Conservation (phyloP, 192 early-diverging fungal genomes). For the Podochytrium sp. region DNA sequence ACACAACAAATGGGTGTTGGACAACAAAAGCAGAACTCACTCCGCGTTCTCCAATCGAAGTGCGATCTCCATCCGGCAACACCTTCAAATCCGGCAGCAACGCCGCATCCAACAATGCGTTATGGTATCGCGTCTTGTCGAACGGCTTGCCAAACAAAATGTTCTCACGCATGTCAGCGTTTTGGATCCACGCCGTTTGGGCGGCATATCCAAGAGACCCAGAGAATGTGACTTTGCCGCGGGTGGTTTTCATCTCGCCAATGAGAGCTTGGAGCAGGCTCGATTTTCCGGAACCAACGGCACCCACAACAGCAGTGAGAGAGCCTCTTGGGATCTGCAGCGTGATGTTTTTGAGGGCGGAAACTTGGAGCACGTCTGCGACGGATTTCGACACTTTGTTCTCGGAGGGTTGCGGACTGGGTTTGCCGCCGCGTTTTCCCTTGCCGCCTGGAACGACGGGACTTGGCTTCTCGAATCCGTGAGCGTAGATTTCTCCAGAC, state of each 20-base stretch:
- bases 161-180: conserved; percentile 64
- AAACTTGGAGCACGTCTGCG: neutral
- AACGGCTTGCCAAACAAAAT: conserved; percentile 73
- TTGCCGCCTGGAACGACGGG: neutral
- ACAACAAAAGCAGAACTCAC: too few species aligned
- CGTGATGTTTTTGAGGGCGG: conserved; percentile 50
- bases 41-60: conserved; percentile 60
- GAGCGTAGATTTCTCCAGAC: conserved; percentile 27
- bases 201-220: conserved; percentile 78
- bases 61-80: conserved; percentile 69
- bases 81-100: conserved; percentile 71
- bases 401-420: neutral
- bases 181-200: conserved; percentile 90
- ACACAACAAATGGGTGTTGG: too few species aligned
- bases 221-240: conserved; percentile 61
- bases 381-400: neutral
- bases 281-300: conserved; percentile 84
- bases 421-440: neutral
- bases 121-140: conserved; percentile 63
- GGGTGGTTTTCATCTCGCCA: conserved; percentile 73
- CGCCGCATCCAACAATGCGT: conserved; percentile 70
- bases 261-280: conserved; percentile 82
- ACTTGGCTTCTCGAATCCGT: conserved; percentile 22
- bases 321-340: conserved; percentile 52
- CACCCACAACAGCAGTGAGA: conserved; percentile 81